Percentiles rank a stretch among this genome's conserved stretches.
These are phyloP conservation scores for Cryptococcus sp. DNA, from an alignment of 1,284 basidiomycete genomes.

Conservation along the genomic window DNA sequence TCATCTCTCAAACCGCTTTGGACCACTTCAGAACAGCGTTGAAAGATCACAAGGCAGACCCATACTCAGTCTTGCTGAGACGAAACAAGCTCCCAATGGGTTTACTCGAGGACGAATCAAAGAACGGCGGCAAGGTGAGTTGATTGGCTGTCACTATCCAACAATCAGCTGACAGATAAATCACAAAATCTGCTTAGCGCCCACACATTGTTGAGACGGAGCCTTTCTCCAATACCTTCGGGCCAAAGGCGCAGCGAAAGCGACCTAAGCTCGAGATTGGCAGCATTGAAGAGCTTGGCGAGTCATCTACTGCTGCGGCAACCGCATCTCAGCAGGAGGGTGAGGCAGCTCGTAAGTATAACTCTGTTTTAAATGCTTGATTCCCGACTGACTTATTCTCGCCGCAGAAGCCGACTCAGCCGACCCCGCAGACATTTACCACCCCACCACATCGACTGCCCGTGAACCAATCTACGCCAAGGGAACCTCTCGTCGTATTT, in stretches of 20 bases:
- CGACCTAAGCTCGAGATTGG: constrained; percentile 78
- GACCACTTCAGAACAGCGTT: constrained; percentile 92
- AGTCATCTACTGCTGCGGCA: constrained; percentile 60
- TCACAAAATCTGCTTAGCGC: constrained; percentile 58
- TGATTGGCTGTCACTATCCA: neutral
- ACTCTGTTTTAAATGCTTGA: neutral
- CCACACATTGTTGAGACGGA: constrained; percentile 92
- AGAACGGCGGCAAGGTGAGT: constrained; percentile 75
- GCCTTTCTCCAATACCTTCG: constrained; percentile 88
- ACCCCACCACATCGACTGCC: constrained; percentile 36
- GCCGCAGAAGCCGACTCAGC: constrained; percentile 15
- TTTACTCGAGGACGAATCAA: constrained; percentile 79
- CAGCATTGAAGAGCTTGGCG: constrained; percentile 81
- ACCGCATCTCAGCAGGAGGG: constrained; percentile 11
- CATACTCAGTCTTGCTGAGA: constrained; percentile 86
- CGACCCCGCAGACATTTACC: constrained; percentile 40
- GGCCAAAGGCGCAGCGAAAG: constrained; percentile 90
- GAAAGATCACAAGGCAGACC: constrained; percentile 78
- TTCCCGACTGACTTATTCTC: neutral
- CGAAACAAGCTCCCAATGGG: constrained; percentile 95
- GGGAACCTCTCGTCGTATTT: constrained; percentile 91
- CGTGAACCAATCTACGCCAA: constrained; percentile 86
- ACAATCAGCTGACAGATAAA: no score
- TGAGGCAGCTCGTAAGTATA: constrained; percentile 13
- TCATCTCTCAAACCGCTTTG: constrained; percentile 92